These are phyloP conservation scores for Candida gigantensis DNA, from an alignment of 1,139 yeast genomes.

Conservation along the genomic window DNA sequence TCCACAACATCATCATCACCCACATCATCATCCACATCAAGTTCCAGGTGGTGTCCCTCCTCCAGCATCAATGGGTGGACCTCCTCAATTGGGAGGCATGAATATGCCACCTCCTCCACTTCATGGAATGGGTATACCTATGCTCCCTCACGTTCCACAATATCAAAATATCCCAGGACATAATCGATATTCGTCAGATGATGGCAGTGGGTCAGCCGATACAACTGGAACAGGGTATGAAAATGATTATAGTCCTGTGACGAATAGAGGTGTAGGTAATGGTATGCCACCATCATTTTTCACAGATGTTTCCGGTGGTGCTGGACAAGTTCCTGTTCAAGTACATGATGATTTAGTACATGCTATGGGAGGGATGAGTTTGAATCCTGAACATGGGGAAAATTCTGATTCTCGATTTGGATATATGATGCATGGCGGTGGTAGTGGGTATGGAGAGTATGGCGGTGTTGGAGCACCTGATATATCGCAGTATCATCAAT, in stretches of 20 bases:
- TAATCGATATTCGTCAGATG: conserved; percentile 6
- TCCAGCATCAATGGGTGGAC: conserved; percentile 4
- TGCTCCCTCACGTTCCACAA: conserved; percentile 12
- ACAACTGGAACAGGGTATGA: conserved; percentile 8
- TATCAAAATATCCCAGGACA: conserved; percentile 9
- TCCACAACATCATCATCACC: conserved; percentile 14
- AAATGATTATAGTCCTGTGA: conserved; percentile 6
- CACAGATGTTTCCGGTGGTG: conserved; percentile 1
- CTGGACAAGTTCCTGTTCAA: neutral
- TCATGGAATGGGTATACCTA: conserved; percentile 17
- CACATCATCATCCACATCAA: conserved; percentile 4
- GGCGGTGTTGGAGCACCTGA: conserved; percentile 15
- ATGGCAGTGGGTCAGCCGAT: conserved; percentile 9
- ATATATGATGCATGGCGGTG: conserved; percentile 15
- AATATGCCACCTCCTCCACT: conserved; percentile 12
- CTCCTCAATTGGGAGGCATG: conserved; percentile 3
- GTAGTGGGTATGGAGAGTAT: conserved; percentile 12
- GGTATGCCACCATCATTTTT: conserved; percentile 3
- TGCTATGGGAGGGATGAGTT: conserved; percentile 21
- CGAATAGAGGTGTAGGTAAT: neutral
- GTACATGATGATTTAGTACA: conserved; percentile 16
- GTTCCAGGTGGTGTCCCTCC: conserved; percentile 6
- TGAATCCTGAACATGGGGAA: conserved; percentile 7
- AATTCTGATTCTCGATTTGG: conserved; percentile 6
- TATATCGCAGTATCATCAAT: conserved; percentile 13